Evolutionary conservation across 352 stramenopile species (phyloP).

Genomic region (Phytophthora cactorum): DNA sequence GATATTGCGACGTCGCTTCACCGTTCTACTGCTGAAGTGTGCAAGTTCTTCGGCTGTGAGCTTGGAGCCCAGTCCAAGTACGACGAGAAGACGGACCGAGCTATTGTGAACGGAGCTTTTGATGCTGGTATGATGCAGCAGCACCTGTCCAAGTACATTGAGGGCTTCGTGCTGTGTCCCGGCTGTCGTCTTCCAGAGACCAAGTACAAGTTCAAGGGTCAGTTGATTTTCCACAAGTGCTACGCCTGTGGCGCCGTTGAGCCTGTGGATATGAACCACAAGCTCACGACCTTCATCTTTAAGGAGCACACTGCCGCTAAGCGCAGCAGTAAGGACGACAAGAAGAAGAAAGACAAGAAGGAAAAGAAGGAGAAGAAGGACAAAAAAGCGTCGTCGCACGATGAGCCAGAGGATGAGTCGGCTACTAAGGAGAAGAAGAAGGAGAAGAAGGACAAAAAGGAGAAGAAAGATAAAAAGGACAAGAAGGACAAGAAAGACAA

Average conservation of each 20-base stretch:
- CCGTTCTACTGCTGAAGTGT: constrained; percentile 95
- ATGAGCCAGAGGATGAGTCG: constrained; percentile 72
- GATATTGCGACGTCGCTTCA: constrained; percentile 95
- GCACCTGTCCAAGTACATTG: constrained; percentile 98
- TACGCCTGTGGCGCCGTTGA: constrained; percentile 97
- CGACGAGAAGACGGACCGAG: constrained; percentile 94
- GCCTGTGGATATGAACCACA: constrained; percentile 98
- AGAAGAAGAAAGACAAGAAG: constrained; percentile 87
- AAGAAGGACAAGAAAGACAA: constrained; percentile 83
- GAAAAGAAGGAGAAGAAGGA: constrained; percentile 79
- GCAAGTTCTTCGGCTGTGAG: constrained; percentile 99
- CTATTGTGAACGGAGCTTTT: constrained; percentile 97
- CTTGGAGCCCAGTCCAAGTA: constrained; percentile 98
- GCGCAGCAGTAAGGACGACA: constrained; percentile 82
- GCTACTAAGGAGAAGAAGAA: constrained; percentile 36
- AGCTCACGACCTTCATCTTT: constrained; percentile 98
- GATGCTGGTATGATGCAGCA: constrained; percentile 94
- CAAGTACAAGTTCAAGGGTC: constrained; percentile 99
- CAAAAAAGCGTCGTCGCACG: constrained; percentile 53
- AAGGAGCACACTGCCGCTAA: constrained; percentile 95
- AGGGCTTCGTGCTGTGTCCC: constrained; percentile 98
- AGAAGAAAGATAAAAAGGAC: constrained; percentile 79
- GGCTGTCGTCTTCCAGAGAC: constrained; percentile 97
- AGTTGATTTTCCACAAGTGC: constrained; percentile 98
- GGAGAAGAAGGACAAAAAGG: constrained; percentile 57